Conservation (phyloP, 805 yeast species). For the Wickerhamiella azyma region DNA sequence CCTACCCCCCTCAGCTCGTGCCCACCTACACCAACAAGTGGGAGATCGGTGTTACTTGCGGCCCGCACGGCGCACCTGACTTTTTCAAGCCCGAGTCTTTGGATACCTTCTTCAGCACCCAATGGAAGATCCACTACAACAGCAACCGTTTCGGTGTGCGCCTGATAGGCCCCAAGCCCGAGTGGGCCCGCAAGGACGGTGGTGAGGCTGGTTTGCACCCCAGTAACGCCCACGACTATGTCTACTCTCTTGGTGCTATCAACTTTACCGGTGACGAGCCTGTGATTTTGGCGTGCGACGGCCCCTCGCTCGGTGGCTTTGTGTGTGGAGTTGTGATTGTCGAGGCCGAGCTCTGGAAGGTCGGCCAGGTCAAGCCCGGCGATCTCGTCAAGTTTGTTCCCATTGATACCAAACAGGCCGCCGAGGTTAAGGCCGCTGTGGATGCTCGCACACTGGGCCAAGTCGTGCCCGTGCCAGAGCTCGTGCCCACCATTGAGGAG, state of each 20-base stretch:
- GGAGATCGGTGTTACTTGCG: conserved; percentile 87
- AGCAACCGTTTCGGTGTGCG: conserved; percentile 95
- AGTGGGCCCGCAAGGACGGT: conserved; percentile 93
- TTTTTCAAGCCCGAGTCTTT: conserved; percentile 70
- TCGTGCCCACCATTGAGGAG: conserved; percentile 44
- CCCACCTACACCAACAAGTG: conserved; percentile 49
- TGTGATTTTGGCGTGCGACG: conserved; percentile 91
- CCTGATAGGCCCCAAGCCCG: conserved; percentile 87
- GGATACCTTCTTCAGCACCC: conserved; percentile 54
- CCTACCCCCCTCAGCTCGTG: conserved; percentile 40
- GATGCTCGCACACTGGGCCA: conserved; percentile 31
- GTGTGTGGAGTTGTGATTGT: conserved; percentile 94
- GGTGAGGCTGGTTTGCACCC: conserved; percentile 98
- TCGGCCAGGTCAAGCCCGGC: conserved; percentile 96
- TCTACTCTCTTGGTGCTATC: conserved; percentile 89
- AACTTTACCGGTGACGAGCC: conserved; percentile 99
- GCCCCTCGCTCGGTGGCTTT: conserved; percentile 95
- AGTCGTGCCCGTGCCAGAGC: conserved; percentile 16
- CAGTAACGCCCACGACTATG: conserved; percentile 96
- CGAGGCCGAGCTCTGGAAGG: conserved; percentile 95
- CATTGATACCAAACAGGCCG: conserved; percentile 53
- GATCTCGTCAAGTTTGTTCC: conserved; percentile 74
- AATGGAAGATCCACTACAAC: conserved; percentile 94
- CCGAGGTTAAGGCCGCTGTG: conserved; percentile 45
- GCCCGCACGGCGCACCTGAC: conserved; percentile 97